A percentile compares a stretch with the other conserved stretches of the same genome.
phyloP scores from a whole-genome alignment of 2,329 filamentous ascomycete species.

The Lecanosticta acicola region DNA sequence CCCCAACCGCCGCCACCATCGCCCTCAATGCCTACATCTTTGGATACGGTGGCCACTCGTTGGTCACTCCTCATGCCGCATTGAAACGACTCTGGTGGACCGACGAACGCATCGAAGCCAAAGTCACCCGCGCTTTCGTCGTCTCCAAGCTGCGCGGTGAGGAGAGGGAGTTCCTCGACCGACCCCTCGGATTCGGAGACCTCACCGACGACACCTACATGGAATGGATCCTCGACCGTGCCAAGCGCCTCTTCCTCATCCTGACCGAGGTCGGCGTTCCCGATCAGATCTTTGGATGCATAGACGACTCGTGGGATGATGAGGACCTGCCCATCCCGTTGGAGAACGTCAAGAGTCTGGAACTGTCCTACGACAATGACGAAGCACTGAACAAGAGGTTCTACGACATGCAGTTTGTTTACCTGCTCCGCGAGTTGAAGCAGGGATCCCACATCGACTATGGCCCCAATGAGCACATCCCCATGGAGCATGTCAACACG shows the following conservation, averaged over 20 bases:
- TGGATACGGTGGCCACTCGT: slow-evolving; percentile 46
- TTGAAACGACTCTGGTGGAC: slow-evolving; percentile 64
- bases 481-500: slow-evolving; percentile 61
- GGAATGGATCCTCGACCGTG: slow-evolving; percentile 68
- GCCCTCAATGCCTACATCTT: slow-evolving; percentile 48
- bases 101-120: slow-evolving; percentile 60
- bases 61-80: slow-evolving; percentile 45
- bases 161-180: slow-evolving; percentile 58
- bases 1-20: slow-evolving; percentile 34
- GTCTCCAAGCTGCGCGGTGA: slow-evolving; percentile 58
- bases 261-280: slow-evolving; percentile 63
- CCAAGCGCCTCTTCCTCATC: slow-evolving; percentile 65
- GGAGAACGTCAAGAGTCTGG: slow-evolving; percentile 60
- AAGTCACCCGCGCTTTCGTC: slow-evolving; percentile 64
- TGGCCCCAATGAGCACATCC: slow-evolving; percentile 61
- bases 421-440: slow-evolving; percentile 59
- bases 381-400: slow-evolving; percentile 63
- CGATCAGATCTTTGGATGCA: slow-evolving; percentile 67
- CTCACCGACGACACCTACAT: slow-evolving; percentile 69
- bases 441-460: slow-evolving; percentile 59
- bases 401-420: slow-evolving; percentile 64
- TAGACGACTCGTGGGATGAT: slow-evolving; percentile 74
- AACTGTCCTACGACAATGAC: slow-evolving; percentile 55
- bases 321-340: slow-evolving; percentile 64
- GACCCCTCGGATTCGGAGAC: slow-evolving; percentile 61